phyloP scores from a whole-genome alignment of 257 asterid genomes.

The Plantago elongata region DNA sequence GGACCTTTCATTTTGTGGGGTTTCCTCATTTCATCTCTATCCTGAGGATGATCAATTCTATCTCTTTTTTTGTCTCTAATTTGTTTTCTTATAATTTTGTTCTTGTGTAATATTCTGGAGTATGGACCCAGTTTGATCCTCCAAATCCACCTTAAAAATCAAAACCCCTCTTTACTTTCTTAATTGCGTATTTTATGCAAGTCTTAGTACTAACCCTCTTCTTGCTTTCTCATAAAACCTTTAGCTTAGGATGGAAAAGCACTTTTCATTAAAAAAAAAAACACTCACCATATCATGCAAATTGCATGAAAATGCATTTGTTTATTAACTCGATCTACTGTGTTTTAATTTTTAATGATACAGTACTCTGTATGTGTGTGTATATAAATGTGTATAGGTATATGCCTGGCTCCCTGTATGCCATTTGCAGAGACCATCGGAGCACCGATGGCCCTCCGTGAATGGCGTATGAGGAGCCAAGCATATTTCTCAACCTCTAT shows the following conservation, averaged over 20 bases:
- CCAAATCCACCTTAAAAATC: slow-evolving; percentile 25
- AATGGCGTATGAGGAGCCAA: slow-evolving; percentile 99
- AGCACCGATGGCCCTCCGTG: slow-evolving; percentile 64
- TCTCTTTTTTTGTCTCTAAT: neutral
- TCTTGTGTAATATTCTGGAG: neutral
- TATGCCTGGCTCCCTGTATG: slow-evolving; percentile 99
- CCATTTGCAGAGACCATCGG: slow-evolving; percentile 86
- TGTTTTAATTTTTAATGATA: neutral
- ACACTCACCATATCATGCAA: too few relatives aligned
- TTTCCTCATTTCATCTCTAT: slow-evolving; percentile 17
- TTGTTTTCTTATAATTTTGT: too few relatives aligned
- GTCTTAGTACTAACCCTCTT: too few relatives aligned
- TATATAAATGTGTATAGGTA: slow-evolving; percentile 12
- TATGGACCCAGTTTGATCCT: slow-evolving; percentile 54
- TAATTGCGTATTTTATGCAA: too few relatives aligned
- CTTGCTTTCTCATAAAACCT: too few relatives aligned
- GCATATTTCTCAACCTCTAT: slow-evolving; percentile 38
- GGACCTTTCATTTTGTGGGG: slow-evolving; percentile 21
- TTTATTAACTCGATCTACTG: neutral
- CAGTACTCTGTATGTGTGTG: neutral
- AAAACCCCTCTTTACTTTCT: too few relatives aligned
- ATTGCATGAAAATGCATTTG: neutral
- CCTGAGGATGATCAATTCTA: neutral
- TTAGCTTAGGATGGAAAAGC: too few relatives aligned
- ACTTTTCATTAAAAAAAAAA: too few relatives aligned